These are phyloP conservation scores for Atalantia buxifolia DNA, from an alignment of 345 rosid species.

Conservation along the genomic window DNA sequence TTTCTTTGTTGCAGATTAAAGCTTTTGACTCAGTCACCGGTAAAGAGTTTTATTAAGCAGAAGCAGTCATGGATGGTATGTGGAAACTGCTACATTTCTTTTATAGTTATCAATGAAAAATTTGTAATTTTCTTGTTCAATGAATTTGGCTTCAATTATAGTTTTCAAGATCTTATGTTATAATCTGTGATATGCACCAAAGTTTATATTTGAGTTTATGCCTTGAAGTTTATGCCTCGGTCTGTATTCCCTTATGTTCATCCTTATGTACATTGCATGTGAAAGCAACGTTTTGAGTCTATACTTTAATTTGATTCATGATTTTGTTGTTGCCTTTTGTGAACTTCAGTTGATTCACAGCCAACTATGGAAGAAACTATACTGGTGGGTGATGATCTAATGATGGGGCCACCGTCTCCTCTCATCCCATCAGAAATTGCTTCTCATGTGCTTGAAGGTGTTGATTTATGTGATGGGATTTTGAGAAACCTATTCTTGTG, in stretches of 20 bases:
- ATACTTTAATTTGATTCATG: background rate
- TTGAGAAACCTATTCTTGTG: conserved; percentile 83
- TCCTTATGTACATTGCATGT: background rate
- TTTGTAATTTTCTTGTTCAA: background rate
- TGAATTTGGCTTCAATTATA: background rate
- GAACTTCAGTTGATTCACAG: conserved; percentile 78
- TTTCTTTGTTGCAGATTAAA: conserved; percentile 4
- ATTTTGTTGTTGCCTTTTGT: conserved; percentile 12
- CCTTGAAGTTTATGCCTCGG: background rate
- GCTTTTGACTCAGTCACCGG: background rate
- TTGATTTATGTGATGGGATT: conserved; percentile 78
- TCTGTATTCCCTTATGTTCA: background rate
- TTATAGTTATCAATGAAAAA: background rate
- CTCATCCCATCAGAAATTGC: conserved; percentile 89
- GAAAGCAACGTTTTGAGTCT: background rate
- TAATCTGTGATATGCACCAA: background rate
- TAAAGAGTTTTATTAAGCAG: conserved; percentile 2
- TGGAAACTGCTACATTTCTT: conserved; percentile 8
- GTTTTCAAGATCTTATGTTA: background rate
- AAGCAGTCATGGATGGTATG: conserved; percentile 46
- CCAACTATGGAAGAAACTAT: conserved; percentile 96
- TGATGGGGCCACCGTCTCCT: conserved; percentile 94
- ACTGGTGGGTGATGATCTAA: conserved; percentile 87
- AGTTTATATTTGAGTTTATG: background rate
- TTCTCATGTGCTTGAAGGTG: conserved; percentile 81